Evolutionary conservation across 1,284 basidiomycete genomes (phyloP), one percentile per base, ranked within the genome.

Genomic region (Puccinia sorghi): DNA sequence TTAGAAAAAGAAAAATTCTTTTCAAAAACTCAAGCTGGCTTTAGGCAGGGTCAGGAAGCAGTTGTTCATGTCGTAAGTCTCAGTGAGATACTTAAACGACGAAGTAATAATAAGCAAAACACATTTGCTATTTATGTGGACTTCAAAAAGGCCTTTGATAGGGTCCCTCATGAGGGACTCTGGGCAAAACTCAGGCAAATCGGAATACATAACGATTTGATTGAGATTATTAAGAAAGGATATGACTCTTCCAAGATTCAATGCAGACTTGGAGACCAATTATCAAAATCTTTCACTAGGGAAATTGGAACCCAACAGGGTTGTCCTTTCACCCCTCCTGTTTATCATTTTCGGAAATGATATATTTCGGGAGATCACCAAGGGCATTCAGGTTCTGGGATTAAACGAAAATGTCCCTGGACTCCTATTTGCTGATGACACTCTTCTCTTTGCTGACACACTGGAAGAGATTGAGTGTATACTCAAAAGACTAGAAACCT

Each of bases 281-380:
- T 59, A 7, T 73, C 72, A 4, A 25, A 32, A 66, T 25, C 41
- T 9, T 64, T 64, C 11, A 59, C 41, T 3, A 25, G 46, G 9
- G 9, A 12, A 50, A 50, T 50, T 12, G 48, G 48, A 11, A 50
- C 48, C 48, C 8, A 15, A 12, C 59, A 66, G 17, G 72, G 72
- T 1, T 75, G 61, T n/a, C 72, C 72, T 75, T 6, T 75, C 72
- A 0, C 72, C 61, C 13, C 61, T 75, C 0, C 61, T 75, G 1
- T 75, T 75, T 52, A 75, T 64, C n/a, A 75, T 75, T 3, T 75
- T 39, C 66, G 59, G 64, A 7, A 75, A 75, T 66, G 61, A 75
- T 5, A 52, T 75, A 0, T 17, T 50, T 20, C 15, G 37, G 43
- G 12, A 59, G 2, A n/a, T 20, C 2, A 66, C 61, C 11, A 54